Conservation (phyloP, 805 yeast genomes). For the Debaryomyces maramus region DNA sequence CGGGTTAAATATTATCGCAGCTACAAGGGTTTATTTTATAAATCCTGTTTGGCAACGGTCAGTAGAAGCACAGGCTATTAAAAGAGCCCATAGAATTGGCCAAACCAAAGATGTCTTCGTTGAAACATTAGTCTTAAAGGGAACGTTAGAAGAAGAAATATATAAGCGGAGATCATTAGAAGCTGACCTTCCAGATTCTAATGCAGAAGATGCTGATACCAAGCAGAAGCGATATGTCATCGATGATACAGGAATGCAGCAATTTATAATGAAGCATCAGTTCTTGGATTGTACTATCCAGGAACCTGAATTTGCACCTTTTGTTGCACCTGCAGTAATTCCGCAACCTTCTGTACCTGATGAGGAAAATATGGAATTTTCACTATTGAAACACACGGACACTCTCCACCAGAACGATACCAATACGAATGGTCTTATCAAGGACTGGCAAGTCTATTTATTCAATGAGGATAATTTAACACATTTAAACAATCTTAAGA, state of each 20-base stretch:
- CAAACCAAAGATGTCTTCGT: conserved; percentile 63
- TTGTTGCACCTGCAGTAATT: conserved; percentile 24
- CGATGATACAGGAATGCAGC: conserved; percentile 60
- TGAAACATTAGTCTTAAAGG: conserved; percentile 63
- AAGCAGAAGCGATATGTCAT: conserved; percentile 41
- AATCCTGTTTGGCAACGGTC: conserved; percentile 72
- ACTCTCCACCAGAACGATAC: conserved; percentile 6
- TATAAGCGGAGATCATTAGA: conserved; percentile 40
- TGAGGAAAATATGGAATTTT: conserved; percentile 14
- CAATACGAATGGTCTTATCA: conserved; percentile 1
- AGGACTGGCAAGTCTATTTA: conserved; percentile 28
- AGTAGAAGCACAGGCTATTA: conserved; percentile 73
- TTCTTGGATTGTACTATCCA: conserved; percentile 37
- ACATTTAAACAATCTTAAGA: conserved; percentile 23
- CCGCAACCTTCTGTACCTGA: neutral
- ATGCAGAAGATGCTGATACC: conserved; percentile 8
- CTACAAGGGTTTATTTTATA: conserved; percentile 68
- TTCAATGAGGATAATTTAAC: conserved; percentile 32
- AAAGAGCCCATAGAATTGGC: conserved; percentile 77
- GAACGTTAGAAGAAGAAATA: conserved; percentile 70
- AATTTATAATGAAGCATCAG: conserved; percentile 50
- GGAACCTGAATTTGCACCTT: conserved; percentile 39
- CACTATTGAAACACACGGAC: conserved; percentile 25
- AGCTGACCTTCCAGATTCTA: conserved; percentile 10
- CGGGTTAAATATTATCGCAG: conserved; percentile 66